phyloP scores from a whole-genome alignment of 371 early-diverging fungal genomes.

The Mucor indicus region DNA sequence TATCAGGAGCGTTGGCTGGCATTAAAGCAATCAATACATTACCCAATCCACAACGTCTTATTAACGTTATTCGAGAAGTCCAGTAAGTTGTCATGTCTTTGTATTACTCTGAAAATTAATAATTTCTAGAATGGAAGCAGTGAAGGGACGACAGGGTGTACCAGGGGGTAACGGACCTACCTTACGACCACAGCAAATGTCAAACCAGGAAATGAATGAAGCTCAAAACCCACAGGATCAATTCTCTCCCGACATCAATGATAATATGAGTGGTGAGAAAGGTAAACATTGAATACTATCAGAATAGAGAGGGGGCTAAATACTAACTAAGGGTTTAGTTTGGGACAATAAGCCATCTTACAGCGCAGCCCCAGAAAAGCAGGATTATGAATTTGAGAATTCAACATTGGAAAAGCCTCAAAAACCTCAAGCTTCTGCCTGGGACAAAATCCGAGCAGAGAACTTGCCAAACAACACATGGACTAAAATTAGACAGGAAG shows the following conservation, averaged over 20 bases:
- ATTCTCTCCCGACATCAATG: conserved; percentile 12
- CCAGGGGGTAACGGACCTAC: neutral
- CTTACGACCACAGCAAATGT: conserved; percentile 5
- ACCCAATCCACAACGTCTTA: conserved; percentile 40
- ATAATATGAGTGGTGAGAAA: neutral
- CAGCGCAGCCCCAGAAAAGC: too few species aligned
- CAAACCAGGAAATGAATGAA: conserved; percentile 4
- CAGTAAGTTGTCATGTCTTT: conserved; percentile 31
- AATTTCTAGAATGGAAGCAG: neutral
- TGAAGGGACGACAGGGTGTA: conserved; percentile 4
- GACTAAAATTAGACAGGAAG: conserved; percentile 36
- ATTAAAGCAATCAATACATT: conserved; percentile 37
- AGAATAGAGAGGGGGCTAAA: neutral
- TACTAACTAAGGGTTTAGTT: too few species aligned
- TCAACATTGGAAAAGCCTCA: neutral
- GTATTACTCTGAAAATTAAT: too few species aligned
- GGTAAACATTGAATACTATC: neutral
- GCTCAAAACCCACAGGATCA: conserved; percentile 5
- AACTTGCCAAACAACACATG: conserved; percentile 41
- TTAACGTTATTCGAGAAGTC: conserved; percentile 35
- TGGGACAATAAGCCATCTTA: conserved; percentile 4
- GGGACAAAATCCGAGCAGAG: conserved; percentile 45
- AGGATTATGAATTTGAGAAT: too few species aligned
- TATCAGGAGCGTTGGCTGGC: conserved; percentile 43
- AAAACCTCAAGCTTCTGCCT: conserved; percentile 23